Evolutionary conservation across 352 stramenopile genomes (phyloP).

Genomic region (Phytophthora kernoviae): DNA sequence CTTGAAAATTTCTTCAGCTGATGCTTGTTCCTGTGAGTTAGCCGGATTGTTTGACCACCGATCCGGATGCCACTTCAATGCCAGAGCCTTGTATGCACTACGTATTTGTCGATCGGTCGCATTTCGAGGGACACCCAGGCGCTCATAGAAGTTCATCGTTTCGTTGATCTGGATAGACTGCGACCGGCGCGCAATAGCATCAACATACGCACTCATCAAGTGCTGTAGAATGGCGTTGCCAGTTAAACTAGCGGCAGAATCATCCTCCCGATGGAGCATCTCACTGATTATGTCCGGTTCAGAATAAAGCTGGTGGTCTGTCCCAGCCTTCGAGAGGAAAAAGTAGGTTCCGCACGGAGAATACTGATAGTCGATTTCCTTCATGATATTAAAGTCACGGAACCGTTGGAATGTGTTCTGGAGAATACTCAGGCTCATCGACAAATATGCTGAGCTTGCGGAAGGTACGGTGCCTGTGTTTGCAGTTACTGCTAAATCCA

Average conservation of each 20-base stretch:
- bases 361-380: constrained; percentile 81
- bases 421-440: constrained; percentile 80
- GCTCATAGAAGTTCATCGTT: constrained; percentile 87
- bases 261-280: constrained; percentile 50
- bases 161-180: constrained; percentile 83
- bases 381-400: constrained; percentile 75
- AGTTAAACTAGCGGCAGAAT: constrained; percentile 58
- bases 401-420: constrained; percentile 86
- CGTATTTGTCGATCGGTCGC: constrained; percentile 71
- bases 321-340: constrained; percentile 68
- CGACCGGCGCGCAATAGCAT: constrained; percentile 68
- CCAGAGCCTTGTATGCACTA: constrained; percentile 73
- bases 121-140: constrained; percentile 69
- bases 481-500: constrained; percentile 37
- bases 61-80: constrained; percentile 89
- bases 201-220: constrained; percentile 84
- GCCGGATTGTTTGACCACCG: constrained; percentile 57
- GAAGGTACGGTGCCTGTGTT: constrained; percentile 32
- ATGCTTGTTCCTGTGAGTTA: constrained; percentile 64
- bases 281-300: constrained; percentile 46
- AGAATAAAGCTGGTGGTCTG: constrained; percentile 57
- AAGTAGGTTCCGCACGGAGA: constrained; percentile 77
- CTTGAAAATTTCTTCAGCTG: constrained; percentile 84
- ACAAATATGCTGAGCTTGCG: constrained; percentile 74
- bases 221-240: constrained; percentile 83